These are phyloP conservation scores for Fusarium sp. DNA, from an alignment of 2,329 filamentous ascomycete species.

Conservation along the genomic window DNA sequence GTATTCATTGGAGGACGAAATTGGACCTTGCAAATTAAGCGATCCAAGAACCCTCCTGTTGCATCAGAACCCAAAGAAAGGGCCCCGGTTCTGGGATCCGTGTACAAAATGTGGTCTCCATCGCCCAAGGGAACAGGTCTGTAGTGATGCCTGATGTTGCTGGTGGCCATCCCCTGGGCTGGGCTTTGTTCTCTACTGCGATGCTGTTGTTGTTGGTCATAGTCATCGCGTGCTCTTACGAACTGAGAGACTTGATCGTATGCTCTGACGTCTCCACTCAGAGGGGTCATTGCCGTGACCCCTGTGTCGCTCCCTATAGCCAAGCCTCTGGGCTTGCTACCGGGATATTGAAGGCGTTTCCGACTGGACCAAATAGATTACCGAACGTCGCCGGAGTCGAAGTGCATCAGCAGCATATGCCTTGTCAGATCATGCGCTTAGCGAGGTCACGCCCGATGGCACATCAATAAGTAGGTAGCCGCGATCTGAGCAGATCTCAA, in stretches of 20 bases:
- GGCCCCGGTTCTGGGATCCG: constrained; percentile 65
- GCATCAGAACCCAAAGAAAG: constrained; percentile 72
- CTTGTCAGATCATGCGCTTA: constrained; percentile 60
- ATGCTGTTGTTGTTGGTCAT: constrained; percentile 25
- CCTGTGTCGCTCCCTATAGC: constrained; percentile 32
- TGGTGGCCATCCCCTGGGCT: constrained; percentile 50
- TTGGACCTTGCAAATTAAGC: constrained; percentile 68
- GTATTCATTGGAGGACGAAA: constrained; percentile 53
- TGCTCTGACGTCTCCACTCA: constrained; percentile 13
- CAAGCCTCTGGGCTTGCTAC: constrained; percentile 30
- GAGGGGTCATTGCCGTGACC: constrained; percentile 30
- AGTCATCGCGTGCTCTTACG: constrained; percentile 21
- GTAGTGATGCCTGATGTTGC: constrained; percentile 66
- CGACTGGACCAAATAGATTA: constrained; percentile 33
- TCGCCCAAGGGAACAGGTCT: constrained; percentile 72
- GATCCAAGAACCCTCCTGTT: constrained; percentile 59
- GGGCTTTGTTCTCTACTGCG: constrained; percentile 19
- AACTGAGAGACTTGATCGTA: constrained; percentile 24
- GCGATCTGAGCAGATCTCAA: constrained; percentile 72
- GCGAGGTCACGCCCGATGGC: constrained; percentile 71
- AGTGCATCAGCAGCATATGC: constrained; percentile 65
- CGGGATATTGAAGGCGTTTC: constrained; percentile 38
- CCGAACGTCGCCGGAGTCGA: constrained; percentile 61
- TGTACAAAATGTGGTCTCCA: constrained; percentile 72
- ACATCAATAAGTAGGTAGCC: constrained; percentile 73